Evolutionary conservation across 345 rosid genomes (phyloP), one percentile per base, ranked within the genome.

Genomic region (Physaria fendleri): DNA sequence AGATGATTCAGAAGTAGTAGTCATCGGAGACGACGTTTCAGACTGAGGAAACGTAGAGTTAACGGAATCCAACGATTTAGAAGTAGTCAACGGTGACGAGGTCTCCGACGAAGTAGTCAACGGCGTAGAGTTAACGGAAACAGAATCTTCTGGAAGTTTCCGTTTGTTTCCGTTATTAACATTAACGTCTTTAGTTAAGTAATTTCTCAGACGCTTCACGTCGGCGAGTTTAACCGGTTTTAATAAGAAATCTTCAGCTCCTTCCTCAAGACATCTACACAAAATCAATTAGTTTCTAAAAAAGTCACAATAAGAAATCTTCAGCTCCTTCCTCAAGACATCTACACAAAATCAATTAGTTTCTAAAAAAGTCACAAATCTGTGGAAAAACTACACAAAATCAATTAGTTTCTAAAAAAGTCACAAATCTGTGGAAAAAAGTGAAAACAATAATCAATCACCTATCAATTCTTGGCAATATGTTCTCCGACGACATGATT

Each of bases 301-400:
- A 17, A 33, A 39, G 2, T 16, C 18, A 4, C 25, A 25, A 35
- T 27, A 24, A 27, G 39, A 88, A 93, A 15, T 86, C 95, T 74
- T 89, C 82, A 1, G 99, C 99, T 5, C 99, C 99, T 82, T 89
- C 95, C 77, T 89, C 97, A 27, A 93, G 76, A 56, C 99, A 93
- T n/a, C n/a, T n/a, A n/a, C n/a, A 23, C 28, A 25, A 9, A 40
- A 23, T 15, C 33, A 23, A 30, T 18, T 18, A 45, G 12, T 48
- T 38, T 33, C 24, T 10, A 21, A 10, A 33, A 17, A 33, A 39
- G 2, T 16, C 18, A 4, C 25, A 25, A 43, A 8, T 5, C 4
- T 34, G 29, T 20, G 2, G 25, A 35, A 14, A 35, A 5, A 6
- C 8, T 2, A 3, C 22, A 11, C 8, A 35, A 35, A 4, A 23